A percentile compares a stretch with the other conserved stretches of the same genome.
Evolutionary conservation across 495 filamentous ascomycete species (phyloP).

Genomic region (Penicillium cinerascens): DNA sequence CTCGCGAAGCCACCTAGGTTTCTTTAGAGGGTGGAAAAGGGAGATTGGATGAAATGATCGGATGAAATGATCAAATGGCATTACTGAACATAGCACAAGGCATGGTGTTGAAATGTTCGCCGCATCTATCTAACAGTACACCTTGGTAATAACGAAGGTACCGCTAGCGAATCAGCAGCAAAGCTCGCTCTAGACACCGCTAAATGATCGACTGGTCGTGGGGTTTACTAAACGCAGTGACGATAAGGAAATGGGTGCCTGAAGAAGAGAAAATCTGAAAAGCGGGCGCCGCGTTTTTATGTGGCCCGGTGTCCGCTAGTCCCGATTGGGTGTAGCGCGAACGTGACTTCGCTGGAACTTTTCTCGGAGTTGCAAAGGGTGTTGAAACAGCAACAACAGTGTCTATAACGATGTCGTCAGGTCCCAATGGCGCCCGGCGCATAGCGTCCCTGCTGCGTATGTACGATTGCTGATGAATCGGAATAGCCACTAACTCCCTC

Average conservation of each 20-base stretch:
- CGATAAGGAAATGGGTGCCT: slow-evolving; percentile 62
- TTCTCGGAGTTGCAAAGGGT: slow-evolving; percentile 33
- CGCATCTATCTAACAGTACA: slow-evolving; percentile 70
- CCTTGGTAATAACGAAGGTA: slow-evolving; percentile 59
- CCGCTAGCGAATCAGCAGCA: slow-evolving; percentile 69
- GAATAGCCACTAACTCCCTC: background rate
- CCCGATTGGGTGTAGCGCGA: slow-evolving; percentile 27
- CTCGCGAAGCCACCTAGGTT: background rate
- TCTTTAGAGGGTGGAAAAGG: background rate
- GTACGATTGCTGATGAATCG: slow-evolving; percentile 5
- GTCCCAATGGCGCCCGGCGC: slow-evolving; percentile 45
- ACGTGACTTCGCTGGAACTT: slow-evolving; percentile 40
- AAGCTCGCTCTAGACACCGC: slow-evolving; percentile 54
- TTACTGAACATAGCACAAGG: background rate
- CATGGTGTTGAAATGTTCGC: slow-evolving; percentile 44
- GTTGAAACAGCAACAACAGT: slow-evolving; percentile 13
- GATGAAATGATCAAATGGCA: background rate
- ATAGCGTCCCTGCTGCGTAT: slow-evolving; percentile 40
- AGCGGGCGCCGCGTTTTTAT: slow-evolving; percentile 14
- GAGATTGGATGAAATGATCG: background rate
- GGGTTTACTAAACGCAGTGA: slow-evolving; percentile 48
- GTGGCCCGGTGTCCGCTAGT: slow-evolving; percentile 7
- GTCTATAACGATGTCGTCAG: slow-evolving; percentile 37
- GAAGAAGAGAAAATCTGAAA: slow-evolving; percentile 30
- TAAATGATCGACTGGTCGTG: slow-evolving; percentile 62